Percentiles rank a stretch among this genome's conserved stretches.
Conservation (phyloP, 1,284 basidiomycete species). For the Leccinum fallax region DNA sequence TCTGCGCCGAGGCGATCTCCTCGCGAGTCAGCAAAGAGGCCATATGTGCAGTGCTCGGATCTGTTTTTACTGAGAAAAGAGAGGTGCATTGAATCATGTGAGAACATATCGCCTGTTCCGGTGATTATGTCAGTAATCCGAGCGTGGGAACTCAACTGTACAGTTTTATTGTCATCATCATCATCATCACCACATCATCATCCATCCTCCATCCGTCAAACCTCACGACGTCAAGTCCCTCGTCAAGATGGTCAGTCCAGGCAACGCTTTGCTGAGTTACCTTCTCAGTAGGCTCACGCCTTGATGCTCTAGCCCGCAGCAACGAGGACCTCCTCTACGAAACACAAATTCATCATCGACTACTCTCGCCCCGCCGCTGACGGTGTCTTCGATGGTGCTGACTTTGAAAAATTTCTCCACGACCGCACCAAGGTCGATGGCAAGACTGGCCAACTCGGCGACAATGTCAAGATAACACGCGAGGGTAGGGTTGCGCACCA, state of each 20-base stretch:
- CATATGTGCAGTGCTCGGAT: conserved; percentile 11
- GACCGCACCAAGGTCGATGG: conserved; percentile 89
- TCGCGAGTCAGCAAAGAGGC: conserved; percentile 57
- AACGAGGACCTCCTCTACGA: conserved; percentile 66
- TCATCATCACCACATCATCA: conserved; percentile 4
- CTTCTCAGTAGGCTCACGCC: conserved; percentile 89
- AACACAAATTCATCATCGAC: conserved; percentile 95
- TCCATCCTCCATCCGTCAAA: neutral
- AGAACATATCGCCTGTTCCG: conserved; percentile 15
- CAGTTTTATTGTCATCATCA: conserved; percentile 36
- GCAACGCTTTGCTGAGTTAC: conserved; percentile 85
- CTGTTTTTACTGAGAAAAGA: neutral
- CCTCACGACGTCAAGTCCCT: conserved; percentile 26
- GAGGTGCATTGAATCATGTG: conserved; percentile 2
- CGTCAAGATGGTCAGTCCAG: conserved; percentile 69
- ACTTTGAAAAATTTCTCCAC: conserved; percentile 92
- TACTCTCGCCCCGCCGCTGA: conserved; percentile 91
- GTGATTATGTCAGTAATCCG: conserved; percentile 15
- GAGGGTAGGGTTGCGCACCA: conserved; percentile 57
- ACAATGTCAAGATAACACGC: conserved; percentile 78
- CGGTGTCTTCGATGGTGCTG: conserved; percentile 89
- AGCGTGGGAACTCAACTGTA: conserved; percentile 41
- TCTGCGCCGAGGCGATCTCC: conserved; percentile 71
- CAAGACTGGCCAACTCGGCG: conserved; percentile 86
- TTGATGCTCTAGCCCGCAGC: conserved; percentile 58